Evolutionary conservation across 176 grass and related monocot genomes (phyloP).

Genomic region (Rhipidocladum racemiflorum): DNA sequence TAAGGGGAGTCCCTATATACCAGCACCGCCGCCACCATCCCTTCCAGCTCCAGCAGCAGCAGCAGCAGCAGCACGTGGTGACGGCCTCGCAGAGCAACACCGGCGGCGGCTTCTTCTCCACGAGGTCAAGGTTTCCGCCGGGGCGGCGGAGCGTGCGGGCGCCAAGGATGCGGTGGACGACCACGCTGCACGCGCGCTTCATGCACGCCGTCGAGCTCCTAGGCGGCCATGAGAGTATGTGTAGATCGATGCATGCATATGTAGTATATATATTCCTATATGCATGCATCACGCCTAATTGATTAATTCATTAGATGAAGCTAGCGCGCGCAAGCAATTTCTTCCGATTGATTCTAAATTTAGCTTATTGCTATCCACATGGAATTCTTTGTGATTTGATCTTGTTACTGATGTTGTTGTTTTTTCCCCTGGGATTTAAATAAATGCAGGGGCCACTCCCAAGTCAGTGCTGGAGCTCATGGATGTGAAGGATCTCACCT

Average conservation of each 20-base stretch:
- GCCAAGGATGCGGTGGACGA: conserved; percentile 44
- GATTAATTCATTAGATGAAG: background rate
- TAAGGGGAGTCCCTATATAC: conserved; percentile 40
- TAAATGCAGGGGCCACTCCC: conserved; percentile 36
- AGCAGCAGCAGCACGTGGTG: conserved; percentile 1
- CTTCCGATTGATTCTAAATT: background rate
- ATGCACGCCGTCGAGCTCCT: conserved; percentile 45
- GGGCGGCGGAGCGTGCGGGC: conserved; percentile 34
- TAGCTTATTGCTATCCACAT: background rate
- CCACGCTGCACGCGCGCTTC: conserved; percentile 43
- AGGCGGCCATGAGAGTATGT: conserved; percentile 47
- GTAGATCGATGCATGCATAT: background rate
- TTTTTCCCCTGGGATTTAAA: background rate
- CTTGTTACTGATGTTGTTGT: background rate
- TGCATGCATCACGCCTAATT: background rate
- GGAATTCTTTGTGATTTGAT: background rate
- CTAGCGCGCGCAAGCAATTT: background rate
- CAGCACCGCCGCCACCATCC: conserved; percentile 4
- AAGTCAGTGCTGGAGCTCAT: conserved; percentile 55
- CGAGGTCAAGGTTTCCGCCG: conserved; percentile 24
- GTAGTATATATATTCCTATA: background rate
- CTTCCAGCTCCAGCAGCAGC: background rate
- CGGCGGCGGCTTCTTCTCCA: background rate
- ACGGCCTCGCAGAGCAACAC: background rate
- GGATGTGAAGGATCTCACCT: conserved; percentile 59